phyloP scores from a whole-genome alignment of 305 asterid species.

The Fraxinus platypoda region DNA sequence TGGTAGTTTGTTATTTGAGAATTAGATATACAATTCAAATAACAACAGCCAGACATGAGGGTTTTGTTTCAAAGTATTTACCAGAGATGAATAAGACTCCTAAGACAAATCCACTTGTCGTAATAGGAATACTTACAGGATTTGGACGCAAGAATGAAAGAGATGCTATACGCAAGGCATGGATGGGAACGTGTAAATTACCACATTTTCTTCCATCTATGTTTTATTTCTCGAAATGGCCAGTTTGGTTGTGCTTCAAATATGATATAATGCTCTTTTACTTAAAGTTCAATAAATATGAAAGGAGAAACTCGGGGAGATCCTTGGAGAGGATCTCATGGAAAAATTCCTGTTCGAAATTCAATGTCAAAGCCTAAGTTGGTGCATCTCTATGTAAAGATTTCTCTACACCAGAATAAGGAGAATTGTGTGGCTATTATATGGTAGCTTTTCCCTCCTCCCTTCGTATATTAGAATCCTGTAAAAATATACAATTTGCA shows the following conservation, averaged over 20 bases:
- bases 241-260: background rate
- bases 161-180: slow-evolving; percentile 86
- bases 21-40: no score
- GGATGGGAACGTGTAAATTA: slow-evolving; percentile 77
- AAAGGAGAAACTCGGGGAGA: background rate
- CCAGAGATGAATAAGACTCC: slow-evolving; percentile 38
- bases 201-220: slow-evolving; percentile 7
- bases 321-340: background rate
- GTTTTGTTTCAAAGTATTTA: slow-evolving; percentile 61
- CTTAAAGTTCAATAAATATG: background rate
- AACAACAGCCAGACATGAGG: slow-evolving; percentile 78
- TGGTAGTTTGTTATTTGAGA: no score
- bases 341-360: background rate
- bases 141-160: slow-evolving; percentile 70
- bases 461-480: background rate
- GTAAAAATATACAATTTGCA: background rate
- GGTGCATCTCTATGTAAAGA: background rate
- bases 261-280: background rate
- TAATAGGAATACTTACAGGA: slow-evolving; percentile 74
- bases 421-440: background rate
- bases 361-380: background rate
- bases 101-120: slow-evolving; percentile 55
- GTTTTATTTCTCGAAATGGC: background rate
- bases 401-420: background rate
- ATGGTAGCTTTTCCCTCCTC: background rate